These are phyloP conservation scores for Curvularia sp. DNA, from an alignment of 2,329 filamentous ascomycete species.

Conservation along the genomic window DNA sequence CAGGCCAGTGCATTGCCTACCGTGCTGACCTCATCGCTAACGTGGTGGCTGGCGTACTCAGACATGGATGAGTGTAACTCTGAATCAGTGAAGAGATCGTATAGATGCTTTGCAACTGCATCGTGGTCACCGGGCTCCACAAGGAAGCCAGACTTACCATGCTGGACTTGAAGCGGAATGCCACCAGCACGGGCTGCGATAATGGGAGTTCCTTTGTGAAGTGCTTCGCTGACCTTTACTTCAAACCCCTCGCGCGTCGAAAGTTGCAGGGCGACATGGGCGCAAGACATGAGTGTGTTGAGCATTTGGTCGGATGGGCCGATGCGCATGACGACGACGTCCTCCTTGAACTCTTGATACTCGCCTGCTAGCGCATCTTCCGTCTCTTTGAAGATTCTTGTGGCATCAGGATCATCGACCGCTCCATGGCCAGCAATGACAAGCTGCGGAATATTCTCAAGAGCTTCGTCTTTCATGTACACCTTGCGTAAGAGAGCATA, in stretches of 20 bases:
- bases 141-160: constrained; percentile 75
- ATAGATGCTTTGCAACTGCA: constrained; percentile 71
- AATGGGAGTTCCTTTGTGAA: constrained; percentile 80
- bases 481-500: constrained; percentile 75
- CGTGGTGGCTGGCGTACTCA: constrained; percentile 67
- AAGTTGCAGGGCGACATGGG: constrained; percentile 77
- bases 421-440: constrained; percentile 81
- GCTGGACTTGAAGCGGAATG: constrained; percentile 78
- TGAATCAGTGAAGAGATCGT: constrained; percentile 70
- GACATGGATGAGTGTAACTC: constrained; percentile 73
- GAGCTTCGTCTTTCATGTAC: constrained; percentile 60
- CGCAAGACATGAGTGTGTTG: constrained; percentile 76
- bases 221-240: constrained; percentile 83
- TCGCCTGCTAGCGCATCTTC: constrained; percentile 69
- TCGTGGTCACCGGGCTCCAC: constrained; percentile 74
- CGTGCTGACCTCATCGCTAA: constrained; percentile 83
- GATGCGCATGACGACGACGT: constrained; percentile 78
- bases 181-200: constrained; percentile 80
- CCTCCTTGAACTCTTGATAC: constrained; percentile 58
- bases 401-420: constrained; percentile 80
- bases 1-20: constrained; percentile 79
- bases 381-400: constrained; percentile 74
- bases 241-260: constrained; percentile 85
- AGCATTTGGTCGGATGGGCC: constrained; percentile 81
- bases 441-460: constrained; percentile 70